Evolutionary conservation across 352 stramenopile genomes (phyloP).

Genomic region (Phytophthora ramorum): DNA sequence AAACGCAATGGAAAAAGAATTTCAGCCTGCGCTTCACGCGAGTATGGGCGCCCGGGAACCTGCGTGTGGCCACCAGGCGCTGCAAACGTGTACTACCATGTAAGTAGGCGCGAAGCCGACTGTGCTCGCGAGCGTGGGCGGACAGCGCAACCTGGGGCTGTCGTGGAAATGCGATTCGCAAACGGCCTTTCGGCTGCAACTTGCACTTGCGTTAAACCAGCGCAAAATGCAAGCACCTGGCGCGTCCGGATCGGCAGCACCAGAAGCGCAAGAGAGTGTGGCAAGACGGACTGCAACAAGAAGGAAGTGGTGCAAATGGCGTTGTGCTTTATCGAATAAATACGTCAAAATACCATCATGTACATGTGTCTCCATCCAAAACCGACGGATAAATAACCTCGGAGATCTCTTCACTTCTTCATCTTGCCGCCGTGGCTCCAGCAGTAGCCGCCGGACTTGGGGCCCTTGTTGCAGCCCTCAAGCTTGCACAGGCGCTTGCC

Average conservation of each 20-base stretch:
- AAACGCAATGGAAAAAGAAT: constrained; percentile 24
- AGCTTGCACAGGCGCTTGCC: constrained; percentile 85
- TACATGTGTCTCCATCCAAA: constrained; percentile 32
- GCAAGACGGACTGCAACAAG: background rate
- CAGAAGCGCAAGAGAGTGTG: background rate
- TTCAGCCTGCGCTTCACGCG: constrained; percentile 7
- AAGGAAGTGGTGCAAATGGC: background rate
- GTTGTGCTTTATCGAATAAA: constrained; percentile 30
- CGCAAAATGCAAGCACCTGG: constrained; percentile 14
- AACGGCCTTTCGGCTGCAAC: constrained; percentile 20
- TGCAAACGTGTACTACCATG: too few relatives aligned
- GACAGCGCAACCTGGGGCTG: constrained; percentile 4
- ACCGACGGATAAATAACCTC: constrained; percentile 50
- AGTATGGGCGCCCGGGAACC: background rate
- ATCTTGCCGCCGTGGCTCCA: constrained; percentile 87
- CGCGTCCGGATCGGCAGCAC: constrained; percentile 25
- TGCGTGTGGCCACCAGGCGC: constrained; percentile 2
- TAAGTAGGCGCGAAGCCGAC: background rate
- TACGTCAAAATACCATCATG: constrained; percentile 35
- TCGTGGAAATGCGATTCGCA: constrained; percentile 8
- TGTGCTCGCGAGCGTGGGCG: background rate
- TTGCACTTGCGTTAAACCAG: constrained; percentile 21
- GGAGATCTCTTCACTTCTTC: constrained; percentile 62
- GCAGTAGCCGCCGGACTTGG: constrained; percentile 85
- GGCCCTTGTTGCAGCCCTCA: constrained; percentile 81